phyloP scores from a whole-genome alignment of 371 early-diverging fungal species.

The Apophysomyces variabilis region DNA sequence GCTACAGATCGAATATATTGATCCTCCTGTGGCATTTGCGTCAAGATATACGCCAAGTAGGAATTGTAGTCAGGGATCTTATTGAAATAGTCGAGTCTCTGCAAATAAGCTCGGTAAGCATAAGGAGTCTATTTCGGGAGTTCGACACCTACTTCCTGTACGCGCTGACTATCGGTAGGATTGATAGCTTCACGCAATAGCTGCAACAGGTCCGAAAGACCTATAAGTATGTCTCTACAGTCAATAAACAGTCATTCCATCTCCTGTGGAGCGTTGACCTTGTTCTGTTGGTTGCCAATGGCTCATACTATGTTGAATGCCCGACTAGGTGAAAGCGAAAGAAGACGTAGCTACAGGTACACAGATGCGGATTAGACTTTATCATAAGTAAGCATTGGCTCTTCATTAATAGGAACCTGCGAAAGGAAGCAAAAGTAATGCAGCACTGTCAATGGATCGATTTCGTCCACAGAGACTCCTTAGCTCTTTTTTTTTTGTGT shows the following conservation, averaged over 20 bases:
- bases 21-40: constrained; percentile 46
- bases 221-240: not conserved
- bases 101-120: constrained; percentile 12
- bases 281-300: constrained; percentile 16
- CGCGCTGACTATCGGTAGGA: constrained; percentile 17
- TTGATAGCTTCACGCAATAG: constrained; percentile 21
- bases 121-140: not conserved
- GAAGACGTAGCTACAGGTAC: not conserved
- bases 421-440: not conserved
- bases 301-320: constrained; percentile 3
- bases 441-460: not conserved
- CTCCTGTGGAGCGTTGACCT: not conserved
- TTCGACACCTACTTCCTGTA: constrained; percentile 33
- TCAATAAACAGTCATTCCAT: not conserved
- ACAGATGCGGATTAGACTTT: not conserved
- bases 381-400: not conserved
- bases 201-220: constrained; percentile 24
- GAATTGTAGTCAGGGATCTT: constrained; percentile 79
- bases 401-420: not conserved
- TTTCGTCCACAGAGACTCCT: constrained; percentile 3
- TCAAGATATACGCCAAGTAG: constrained; percentile 80
- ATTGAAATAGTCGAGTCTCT: constrained; percentile 77
- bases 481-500: not conserved
- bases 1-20: constrained; percentile 66
- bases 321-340: not conserved